phyloP scores from a whole-genome alignment of 2,329 filamentous ascomycete genomes.

The Diplodia sapinea region DNA sequence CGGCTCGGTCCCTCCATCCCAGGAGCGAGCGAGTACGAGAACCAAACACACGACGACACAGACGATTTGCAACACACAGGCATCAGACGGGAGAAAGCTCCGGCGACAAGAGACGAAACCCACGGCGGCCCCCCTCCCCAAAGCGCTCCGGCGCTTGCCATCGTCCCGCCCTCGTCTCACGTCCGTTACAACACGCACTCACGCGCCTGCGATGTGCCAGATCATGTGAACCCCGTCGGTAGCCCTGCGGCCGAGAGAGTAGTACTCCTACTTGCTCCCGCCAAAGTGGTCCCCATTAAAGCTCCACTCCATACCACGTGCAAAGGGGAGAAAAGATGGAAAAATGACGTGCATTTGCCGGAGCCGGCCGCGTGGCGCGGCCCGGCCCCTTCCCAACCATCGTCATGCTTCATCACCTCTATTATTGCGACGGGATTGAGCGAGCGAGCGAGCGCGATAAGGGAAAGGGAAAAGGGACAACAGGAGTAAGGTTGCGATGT shows the following conservation, averaged over 20 bases:
- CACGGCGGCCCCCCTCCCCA: no score
- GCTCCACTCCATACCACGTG: not conserved
- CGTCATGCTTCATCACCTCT: not conserved
- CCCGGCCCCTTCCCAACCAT: not conserved
- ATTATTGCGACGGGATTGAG: no score
- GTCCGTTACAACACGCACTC: not conserved
- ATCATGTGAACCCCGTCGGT: no score
- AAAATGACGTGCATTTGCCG: not conserved
- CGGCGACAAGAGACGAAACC: not conserved
- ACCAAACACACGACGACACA: not conserved
- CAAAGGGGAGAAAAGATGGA: no score
- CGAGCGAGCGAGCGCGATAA: not conserved
- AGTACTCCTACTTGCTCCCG: not conserved
- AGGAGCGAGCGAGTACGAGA: not conserved
- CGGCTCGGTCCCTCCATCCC: not conserved
- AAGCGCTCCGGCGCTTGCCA: no score
- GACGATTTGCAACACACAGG: not conserved
- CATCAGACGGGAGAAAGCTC: not conserved
- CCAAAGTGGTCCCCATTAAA: not conserved
- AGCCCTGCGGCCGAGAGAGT: not conserved
- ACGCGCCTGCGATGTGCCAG: not conserved
- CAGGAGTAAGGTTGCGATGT: not conserved
- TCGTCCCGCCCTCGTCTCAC: not conserved
- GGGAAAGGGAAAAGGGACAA: not conserved
- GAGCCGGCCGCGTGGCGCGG: not conserved